These are phyloP conservation scores for Phytophthora hybrid DNA, from an alignment of 352 stramenopile species.

Conservation along the genomic window DNA sequence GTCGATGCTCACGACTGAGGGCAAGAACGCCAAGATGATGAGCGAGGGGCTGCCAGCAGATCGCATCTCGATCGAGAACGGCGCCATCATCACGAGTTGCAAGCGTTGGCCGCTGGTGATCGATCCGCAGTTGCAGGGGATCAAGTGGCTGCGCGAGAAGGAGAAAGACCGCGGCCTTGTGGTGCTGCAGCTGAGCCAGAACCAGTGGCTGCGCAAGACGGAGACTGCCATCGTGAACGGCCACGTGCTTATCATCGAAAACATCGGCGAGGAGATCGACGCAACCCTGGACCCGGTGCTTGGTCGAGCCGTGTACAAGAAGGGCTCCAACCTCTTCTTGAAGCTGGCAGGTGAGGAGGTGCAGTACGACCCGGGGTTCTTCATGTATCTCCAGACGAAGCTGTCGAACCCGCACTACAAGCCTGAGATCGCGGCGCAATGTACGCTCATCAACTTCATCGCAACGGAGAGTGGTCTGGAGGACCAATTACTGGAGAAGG, in stretches of 20 bases:
- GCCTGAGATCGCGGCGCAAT: constrained; percentile 96
- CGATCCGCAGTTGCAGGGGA: constrained; percentile 97
- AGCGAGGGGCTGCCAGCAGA: constrained; percentile 97
- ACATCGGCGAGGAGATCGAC: constrained; percentile 97
- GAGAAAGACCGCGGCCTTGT: constrained; percentile 93
- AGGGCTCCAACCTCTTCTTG: constrained; percentile 94
- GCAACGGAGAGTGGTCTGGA: constrained; percentile 96
- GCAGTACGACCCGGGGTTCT: constrained; percentile 96
- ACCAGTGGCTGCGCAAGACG: constrained; percentile 96
- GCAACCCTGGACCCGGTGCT: constrained; percentile 97
- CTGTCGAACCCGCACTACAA: constrained; percentile 98
- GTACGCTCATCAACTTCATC: constrained; percentile 99
- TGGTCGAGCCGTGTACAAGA: constrained; percentile 96
- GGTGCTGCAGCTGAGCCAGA: constrained; percentile 96
- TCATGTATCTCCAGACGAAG: constrained; percentile 98
- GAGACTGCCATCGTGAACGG: constrained; percentile 96
- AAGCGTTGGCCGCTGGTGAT: constrained; percentile 98
- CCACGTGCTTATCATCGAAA: constrained; percentile 97
- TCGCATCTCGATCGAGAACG: constrained; percentile 98
- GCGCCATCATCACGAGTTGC: constrained; percentile 97
- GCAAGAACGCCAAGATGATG: constrained; percentile 98
- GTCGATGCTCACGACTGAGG: constrained; percentile 96
- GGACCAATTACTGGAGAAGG: constrained; percentile 96
- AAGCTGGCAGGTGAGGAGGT: constrained; percentile 97
- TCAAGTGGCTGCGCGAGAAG: constrained; percentile 98